Evolutionary conservation across 306 rosid genomes (phyloP), one percentile per base, ranked within the genome.

Genomic region (Cicer pinnatifidum): DNA sequence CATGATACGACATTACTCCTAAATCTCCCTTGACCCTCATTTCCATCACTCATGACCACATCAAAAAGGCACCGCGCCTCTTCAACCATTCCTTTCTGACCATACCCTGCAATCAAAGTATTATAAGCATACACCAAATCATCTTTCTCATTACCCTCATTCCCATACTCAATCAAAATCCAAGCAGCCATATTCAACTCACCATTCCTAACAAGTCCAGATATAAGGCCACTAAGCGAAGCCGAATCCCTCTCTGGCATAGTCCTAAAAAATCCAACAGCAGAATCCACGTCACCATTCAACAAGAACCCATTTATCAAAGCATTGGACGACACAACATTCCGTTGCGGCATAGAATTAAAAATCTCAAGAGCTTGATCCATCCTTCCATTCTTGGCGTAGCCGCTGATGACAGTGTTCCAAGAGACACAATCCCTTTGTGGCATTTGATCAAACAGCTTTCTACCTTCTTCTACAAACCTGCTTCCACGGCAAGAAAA

Each of bases 351-450:
- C 88, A 84, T 84, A 13, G 46, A 67, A 0, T 48, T 28, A 52
- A 81, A 84, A 11, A 84, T 16, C 81, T 78, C 33, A 60, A 84
- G 52, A 74, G 88, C 88, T 63, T 69, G 79, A 13, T 84, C 79
- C 85, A 84, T 84, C 78, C 66, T 74, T 6, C 88, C 80, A 74
- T 65, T 81, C 73, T 81, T 84, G 0, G 88, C 85, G 20, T 84
- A 84, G 6, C 88, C 88, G 11, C 85, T 84, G 5, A 84, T 81
- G 10, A 78, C 71, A 1, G 88, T 84, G 77, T 81, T 84, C 88
- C 88, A 84, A 58, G 88, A 84, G 47, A 84, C 85, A 58, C 75
- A 69, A 69, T 84, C 88, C 20, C 83, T 81, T 13, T 69, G 72
- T 0, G 82, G 83, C 85, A 84, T 84, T 64, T 47, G 46, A 44